phyloP scores from a whole-genome alignment of 2,329 filamentous ascomycete species.

The Aspergillus intermedius region DNA sequence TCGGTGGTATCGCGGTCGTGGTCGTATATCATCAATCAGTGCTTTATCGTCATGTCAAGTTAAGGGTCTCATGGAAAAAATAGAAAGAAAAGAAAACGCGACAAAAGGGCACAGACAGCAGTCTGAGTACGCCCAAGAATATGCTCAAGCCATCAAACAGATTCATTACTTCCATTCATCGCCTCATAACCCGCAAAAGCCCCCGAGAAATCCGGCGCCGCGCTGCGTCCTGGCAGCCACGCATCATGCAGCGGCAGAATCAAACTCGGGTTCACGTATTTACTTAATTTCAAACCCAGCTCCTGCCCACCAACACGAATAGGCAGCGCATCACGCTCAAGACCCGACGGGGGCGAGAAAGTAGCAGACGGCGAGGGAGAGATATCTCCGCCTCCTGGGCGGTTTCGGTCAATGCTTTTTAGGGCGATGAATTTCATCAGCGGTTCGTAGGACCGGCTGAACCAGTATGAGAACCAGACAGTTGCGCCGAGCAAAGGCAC shows the following conservation, averaged over 20 bases:
- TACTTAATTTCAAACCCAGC: conserved; percentile 34
- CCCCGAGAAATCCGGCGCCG: background rate
- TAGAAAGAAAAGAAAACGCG: too few relatives aligned
- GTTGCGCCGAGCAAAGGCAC: conserved; percentile 72
- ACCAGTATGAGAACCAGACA: conserved; percentile 84
- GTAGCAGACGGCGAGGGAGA: conserved; percentile 32
- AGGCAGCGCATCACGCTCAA: conserved; percentile 39
- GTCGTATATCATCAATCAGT: too few relatives aligned
- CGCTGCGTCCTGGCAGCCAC: conserved; percentile 34
- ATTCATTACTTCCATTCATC: background rate
- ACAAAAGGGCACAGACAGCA: too few relatives aligned
- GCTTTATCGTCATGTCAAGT: too few relatives aligned
- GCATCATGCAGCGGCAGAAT: conserved; percentile 38
- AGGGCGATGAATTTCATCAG: conserved; percentile 89
- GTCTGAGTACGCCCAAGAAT: too few relatives aligned
- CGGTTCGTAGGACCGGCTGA: conserved; percentile 72
- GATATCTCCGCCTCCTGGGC: conserved; percentile 38
- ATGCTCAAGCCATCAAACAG: background rate
- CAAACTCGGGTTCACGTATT: conserved; percentile 44
- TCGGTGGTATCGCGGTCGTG: too few relatives aligned
- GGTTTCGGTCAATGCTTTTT: conserved; percentile 66
- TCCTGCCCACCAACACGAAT: conserved; percentile 36
- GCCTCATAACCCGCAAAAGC: background rate
- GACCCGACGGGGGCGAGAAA: conserved; percentile 36
- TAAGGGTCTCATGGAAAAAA: too few relatives aligned